phyloP scores from a whole-genome alignment of 306 rosid species.

The Lathyrus oleraceus region DNA sequence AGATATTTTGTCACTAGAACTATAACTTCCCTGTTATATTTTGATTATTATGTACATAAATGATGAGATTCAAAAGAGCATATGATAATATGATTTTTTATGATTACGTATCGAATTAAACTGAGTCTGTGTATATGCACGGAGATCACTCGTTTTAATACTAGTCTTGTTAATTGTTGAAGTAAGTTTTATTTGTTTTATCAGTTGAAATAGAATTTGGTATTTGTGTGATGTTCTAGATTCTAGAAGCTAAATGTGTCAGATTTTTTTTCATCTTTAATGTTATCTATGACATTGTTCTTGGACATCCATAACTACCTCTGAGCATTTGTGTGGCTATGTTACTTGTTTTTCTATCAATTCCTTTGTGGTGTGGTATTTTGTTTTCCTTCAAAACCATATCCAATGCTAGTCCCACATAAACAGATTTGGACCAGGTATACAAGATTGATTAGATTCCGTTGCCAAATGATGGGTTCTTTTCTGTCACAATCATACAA shows the following conservation, averaged over 20 bases:
- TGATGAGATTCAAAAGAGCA: conserved; percentile 2
- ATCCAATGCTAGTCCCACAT: conserved; percentile 13
- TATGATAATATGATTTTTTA: neutral
- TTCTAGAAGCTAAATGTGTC: neutral
- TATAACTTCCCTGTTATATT: conserved; percentile 25
- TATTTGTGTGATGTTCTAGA: too few relatives aligned
- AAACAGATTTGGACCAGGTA: conserved; percentile 26
- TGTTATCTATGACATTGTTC: conserved; percentile 33
- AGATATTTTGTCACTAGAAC: neutral
- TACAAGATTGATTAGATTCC: conserved; percentile 18
- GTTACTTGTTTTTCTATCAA: conserved; percentile 15
- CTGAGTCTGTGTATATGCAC: too few relatives aligned
- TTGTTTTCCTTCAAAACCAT: conserved; percentile 27
- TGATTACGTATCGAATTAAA: too few relatives aligned
- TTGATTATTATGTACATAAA: conserved; percentile 25
- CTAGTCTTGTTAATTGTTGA: too few relatives aligned
- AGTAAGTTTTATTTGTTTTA: too few relatives aligned
- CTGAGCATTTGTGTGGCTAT: neutral
- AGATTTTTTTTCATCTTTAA: neutral
- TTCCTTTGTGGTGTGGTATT: conserved; percentile 12
- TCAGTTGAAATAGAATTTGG: too few relatives aligned
- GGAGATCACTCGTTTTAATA: too few relatives aligned
- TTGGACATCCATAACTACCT: conserved; percentile 7
- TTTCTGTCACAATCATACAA: conserved; percentile 42
- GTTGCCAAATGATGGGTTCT: conserved; percentile 35